Evolutionary conservation across 1,284 basidiomycete species (phyloP).

Genomic region (Phaffia rhodozyma): DNA sequence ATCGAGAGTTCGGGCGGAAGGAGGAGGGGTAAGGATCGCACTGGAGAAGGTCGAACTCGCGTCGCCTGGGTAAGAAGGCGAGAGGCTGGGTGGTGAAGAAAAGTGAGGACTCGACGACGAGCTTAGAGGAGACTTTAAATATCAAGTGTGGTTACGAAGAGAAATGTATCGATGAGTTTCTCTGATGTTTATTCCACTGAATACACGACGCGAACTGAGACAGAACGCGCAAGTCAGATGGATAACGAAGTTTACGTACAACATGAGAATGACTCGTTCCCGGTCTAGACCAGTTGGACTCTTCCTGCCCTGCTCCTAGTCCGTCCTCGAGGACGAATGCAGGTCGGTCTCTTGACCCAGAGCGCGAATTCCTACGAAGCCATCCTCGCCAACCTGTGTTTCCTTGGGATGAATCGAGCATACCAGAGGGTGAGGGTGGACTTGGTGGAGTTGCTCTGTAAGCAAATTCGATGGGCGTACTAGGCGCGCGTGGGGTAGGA

Average conservation of each 20-base stretch:
- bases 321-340: neutral
- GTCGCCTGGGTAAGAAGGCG: too few relatives aligned
- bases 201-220: neutral
- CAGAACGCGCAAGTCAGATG: neutral
- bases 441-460: neutral
- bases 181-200: neutral
- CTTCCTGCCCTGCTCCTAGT: neutral
- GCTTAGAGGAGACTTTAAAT: neutral
- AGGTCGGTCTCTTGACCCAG: neutral
- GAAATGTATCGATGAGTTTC: too few relatives aligned
- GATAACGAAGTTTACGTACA: neutral
- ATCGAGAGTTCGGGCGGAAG: too few relatives aligned
- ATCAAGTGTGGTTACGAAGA: neutral
- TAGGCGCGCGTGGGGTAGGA: too few relatives aligned
- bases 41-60: too few relatives aligned
- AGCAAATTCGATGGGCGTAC: too few relatives aligned
- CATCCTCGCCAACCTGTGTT: neutral
- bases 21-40: too few relatives aligned
- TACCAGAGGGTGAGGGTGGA: neutral
- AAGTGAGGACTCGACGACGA: neutral
- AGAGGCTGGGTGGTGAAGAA: too few relatives aligned
- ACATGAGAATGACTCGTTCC: neutral
- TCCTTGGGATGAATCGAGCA: neutral
- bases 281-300: neutral
- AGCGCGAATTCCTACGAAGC: neutral